These are phyloP conservation scores for Bifiguratus adelaidae DNA, from an alignment of 192 early-diverging fungal genomes.

Conservation along the genomic window DNA sequence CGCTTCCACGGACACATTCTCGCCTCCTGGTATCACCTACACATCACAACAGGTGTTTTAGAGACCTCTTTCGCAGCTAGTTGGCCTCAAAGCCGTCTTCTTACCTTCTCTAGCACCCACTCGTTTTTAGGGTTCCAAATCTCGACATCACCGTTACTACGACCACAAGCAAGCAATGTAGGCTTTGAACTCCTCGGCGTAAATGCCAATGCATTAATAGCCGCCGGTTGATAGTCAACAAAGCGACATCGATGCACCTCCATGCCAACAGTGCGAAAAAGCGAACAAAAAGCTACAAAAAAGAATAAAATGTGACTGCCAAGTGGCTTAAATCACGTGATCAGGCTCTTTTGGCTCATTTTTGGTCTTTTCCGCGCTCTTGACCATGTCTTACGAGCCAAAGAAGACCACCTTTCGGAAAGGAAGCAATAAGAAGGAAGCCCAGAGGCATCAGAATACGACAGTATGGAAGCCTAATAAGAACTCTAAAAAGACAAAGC, in stretches of 20 bases:
- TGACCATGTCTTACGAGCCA: conserved; percentile 22
- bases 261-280: too few species aligned
- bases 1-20: conserved; percentile 64
- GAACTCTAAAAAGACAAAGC: conserved; percentile 65
- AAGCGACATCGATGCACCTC: conserved; percentile 80
- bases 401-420: conserved; percentile 38
- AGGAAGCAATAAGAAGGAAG: conserved; percentile 55
- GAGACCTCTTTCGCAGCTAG: not conserved
- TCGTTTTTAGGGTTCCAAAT: conserved; percentile 69
- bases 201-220: conserved; percentile 75
- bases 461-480: conserved; percentile 83
- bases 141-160: conserved; percentile 91
- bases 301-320: too few species aligned
- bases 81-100: not conserved
- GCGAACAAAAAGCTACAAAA: too few species aligned
- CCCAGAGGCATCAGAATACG: conserved; percentile 85
- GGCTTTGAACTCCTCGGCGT: conserved; percentile 44
- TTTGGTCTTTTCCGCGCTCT: too few species aligned
- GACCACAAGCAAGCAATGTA: conserved; percentile 64
- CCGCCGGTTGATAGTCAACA: conserved; percentile 74
- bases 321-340: too few species aligned
- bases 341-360: too few species aligned
- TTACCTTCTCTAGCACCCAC: conserved; percentile 74
- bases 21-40: conserved; percentile 71
- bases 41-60: too few species aligned